A percentile compares a stretch with the other conserved stretches of the same genome.
phyloP scores from a whole-genome alignment of 106 monocot genomes.

The Allium fistulosum region DNA sequence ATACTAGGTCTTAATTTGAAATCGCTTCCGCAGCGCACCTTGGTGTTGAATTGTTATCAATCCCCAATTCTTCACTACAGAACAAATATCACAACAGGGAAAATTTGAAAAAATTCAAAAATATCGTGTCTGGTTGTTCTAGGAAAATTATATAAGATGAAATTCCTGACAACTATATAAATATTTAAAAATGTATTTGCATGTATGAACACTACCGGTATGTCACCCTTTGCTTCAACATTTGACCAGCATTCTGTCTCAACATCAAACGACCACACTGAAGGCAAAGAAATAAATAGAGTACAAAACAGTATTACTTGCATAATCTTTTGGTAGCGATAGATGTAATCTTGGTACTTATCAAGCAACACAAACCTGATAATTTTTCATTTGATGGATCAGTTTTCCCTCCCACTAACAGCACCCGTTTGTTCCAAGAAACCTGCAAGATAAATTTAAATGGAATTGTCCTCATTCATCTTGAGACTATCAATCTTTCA shows the following conservation, averaged over 20 bases:
- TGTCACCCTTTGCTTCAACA: constrained; percentile 86
- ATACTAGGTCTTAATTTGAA: no score
- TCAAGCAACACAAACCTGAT: constrained; percentile 8
- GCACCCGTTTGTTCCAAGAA: constrained; percentile 3
- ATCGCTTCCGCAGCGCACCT: no score
- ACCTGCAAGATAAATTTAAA: not conserved
- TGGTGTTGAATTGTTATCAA: no score
- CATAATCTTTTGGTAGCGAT: no score
- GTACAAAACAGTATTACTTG: not conserved
- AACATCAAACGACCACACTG: constrained; percentile 83
- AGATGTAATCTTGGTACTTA: not conserved
- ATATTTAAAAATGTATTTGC: constrained; percentile 4
- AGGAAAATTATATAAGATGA: not conserved
- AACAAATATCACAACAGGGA: no score
- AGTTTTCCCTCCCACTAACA: constrained; percentile 15
- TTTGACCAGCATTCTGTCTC: constrained; percentile 87
- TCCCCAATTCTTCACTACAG: no score
- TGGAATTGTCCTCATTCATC: not conserved
- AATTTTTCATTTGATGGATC: constrained; percentile 10
- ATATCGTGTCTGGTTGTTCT: no score
- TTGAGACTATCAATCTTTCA: not conserved
- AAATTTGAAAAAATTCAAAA: no score
- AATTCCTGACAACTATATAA: not conserved
- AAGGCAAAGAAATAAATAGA: constrained; percentile 8
- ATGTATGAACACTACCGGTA: constrained; percentile 50